Percentiles rank a stretch among this genome's conserved stretches.
These are phyloP conservation scores for Salicornia ramosissima DNA, from an alignment of 148 eudicot genomes.

Conservation along the genomic window DNA sequence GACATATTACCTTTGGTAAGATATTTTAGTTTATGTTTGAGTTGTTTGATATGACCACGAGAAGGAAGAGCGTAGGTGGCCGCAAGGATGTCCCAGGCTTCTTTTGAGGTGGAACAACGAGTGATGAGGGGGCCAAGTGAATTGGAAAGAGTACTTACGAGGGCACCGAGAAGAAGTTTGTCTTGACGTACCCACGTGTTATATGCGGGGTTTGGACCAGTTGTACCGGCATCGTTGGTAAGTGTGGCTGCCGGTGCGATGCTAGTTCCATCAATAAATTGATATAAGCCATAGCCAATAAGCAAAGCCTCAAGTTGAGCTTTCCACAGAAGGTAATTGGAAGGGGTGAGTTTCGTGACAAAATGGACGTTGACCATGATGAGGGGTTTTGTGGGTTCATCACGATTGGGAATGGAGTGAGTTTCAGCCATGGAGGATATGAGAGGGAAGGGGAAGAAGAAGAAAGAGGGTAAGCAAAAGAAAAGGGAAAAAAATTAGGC, in stretches of 20 bases:
- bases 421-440: neutral
- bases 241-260: neutral
- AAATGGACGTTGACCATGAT: neutral
- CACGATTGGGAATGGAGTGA: neutral
- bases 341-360: neutral
- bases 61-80: neutral
- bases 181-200: neutral
- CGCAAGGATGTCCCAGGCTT: neutral
- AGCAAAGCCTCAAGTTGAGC: neutral
- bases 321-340: neutral
- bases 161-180: neutral
- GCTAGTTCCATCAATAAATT: neutral
- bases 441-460: too few species aligned
- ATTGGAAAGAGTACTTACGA: neutral
- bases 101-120: neutral
- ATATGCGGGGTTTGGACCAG: neutral
- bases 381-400: neutral
- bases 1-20: neutral
- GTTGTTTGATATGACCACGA: slow-evolving; percentile 10
- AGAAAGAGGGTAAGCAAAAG: too few species aligned
- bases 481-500: too few species aligned
- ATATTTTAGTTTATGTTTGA: neutral
- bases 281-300: slow-evolving; percentile 6
- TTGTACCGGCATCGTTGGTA: neutral
- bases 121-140: neutral